phyloP scores from a whole-genome alignment of 2,329 filamentous ascomycete genomes.

The Macrophomina tecta region DNA sequence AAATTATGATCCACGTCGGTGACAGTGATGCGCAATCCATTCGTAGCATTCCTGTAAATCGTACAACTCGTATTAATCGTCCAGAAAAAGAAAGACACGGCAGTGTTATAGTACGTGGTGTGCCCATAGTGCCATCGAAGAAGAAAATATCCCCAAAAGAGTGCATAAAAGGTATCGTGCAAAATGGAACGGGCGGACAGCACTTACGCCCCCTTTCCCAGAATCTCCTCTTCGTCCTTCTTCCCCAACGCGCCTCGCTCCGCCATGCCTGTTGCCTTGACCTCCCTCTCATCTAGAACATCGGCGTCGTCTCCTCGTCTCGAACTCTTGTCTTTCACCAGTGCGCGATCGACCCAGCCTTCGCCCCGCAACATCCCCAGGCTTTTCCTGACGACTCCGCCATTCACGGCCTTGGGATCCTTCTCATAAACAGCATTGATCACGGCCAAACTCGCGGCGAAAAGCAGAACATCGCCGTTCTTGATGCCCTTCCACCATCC shows the following conservation, averaged over 20 bases:
- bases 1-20: constrained; percentile 18
- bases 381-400: constrained; percentile 71
- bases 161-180: background rate
- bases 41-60: constrained; percentile 15
- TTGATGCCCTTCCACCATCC: constrained; percentile 84
- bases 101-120: background rate
- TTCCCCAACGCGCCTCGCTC: constrained; percentile 8
- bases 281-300: constrained; percentile 21
- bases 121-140: background rate
- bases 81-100: background rate
- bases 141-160: background rate
- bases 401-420: constrained; percentile 70
- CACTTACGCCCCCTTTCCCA: constrained; percentile 18
- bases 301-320: constrained; percentile 28
- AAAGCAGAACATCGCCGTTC: constrained; percentile 83
- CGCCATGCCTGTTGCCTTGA: constrained; percentile 16
- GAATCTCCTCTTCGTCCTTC: constrained; percentile 14
- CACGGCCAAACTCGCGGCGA: constrained; percentile 78
- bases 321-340: constrained; percentile 26
- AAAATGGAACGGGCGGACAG: background rate
- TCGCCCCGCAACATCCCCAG: constrained; percentile 77
- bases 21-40: constrained; percentile 12
- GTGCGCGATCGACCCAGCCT: constrained; percentile 71
- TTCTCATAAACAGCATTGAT: constrained; percentile 80
- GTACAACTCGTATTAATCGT: constrained; percentile 13